Percentiles rank a stretch among this genome's conserved stretches.
Evolutionary conservation across 441 rosid genomes (phyloP).

Genomic region (Macaranga tanarius): DNA sequence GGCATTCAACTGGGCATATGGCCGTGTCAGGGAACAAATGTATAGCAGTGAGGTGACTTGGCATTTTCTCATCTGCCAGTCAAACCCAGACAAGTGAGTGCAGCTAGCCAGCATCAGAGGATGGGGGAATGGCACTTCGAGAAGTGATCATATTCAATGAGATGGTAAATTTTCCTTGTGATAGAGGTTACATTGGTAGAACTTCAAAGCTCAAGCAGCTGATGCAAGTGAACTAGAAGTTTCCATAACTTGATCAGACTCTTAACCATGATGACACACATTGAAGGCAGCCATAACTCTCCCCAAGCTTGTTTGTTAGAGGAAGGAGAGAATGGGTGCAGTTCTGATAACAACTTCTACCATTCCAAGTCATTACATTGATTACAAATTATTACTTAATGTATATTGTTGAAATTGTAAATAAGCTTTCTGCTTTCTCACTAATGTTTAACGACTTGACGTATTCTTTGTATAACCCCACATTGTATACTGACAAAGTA

Average conservation of each 20-base stretch:
- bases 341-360: neutral
- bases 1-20: neutral
- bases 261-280: neutral
- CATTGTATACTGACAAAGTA: neutral
- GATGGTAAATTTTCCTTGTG: neutral
- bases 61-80: neutral
- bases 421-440: neutral
- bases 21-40: neutral
- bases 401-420: neutral
- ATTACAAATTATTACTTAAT: neutral
- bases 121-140: neutral
- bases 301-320: neutral
- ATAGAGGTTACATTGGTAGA: neutral
- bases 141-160: neutral
- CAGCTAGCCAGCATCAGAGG: neutral
- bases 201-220: neutral
- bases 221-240: neutral
- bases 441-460: too few species aligned
- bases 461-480: neutral
- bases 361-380: neutral
- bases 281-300: neutral
- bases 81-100: neutral
- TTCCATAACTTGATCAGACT: neutral
- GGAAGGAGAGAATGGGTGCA: neutral
- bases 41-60: neutral